Evolutionary conservation across 371 early-diverging fungal species (phyloP).

Genomic region (Capillidium heterosporum): DNA sequence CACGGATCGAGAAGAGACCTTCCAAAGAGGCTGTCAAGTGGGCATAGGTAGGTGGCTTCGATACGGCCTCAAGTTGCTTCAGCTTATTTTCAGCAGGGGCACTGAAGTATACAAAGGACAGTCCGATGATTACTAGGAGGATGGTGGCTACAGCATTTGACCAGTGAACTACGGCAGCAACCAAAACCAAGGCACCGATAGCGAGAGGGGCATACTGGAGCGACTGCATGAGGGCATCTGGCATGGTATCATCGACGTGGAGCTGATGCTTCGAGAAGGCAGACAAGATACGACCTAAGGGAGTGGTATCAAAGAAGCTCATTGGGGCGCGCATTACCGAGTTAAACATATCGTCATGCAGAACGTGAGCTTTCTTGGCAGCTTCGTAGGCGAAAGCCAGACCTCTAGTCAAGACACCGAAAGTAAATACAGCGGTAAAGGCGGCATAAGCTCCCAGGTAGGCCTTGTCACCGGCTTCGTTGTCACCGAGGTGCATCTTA

Average conservation of each 20-base stretch:
- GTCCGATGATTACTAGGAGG: not conserved
- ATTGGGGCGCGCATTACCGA: slow-evolving; percentile 41
- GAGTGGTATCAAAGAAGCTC: slow-evolving; percentile 61
- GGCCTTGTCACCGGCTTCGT: not conserved
- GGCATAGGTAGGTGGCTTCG: slow-evolving; percentile 63
- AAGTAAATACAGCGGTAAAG: slow-evolving; percentile 14
- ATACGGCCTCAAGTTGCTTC: slow-evolving; percentile 65
- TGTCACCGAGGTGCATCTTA: not conserved
- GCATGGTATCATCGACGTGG: slow-evolving; percentile 42
- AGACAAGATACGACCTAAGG: slow-evolving; percentile 64
- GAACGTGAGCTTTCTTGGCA: slow-evolving; percentile 10
- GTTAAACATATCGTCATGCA: slow-evolving; percentile 33
- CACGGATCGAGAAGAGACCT: slow-evolving; percentile 64
- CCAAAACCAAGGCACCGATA: slow-evolving; percentile 31
- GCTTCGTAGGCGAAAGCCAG: slow-evolving; percentile 15
- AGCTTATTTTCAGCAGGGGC: slow-evolving; percentile 21
- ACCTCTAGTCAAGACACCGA: slow-evolving; percentile 16
- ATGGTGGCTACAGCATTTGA: slow-evolving; percentile 23
- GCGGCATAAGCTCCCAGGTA: slow-evolving; percentile 19
- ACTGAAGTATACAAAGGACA: not conserved
- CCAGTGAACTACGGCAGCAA: slow-evolving; percentile 33
- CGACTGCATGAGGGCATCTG: slow-evolving; percentile 11
- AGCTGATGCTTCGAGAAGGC: slow-evolving; percentile 54
- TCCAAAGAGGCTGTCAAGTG: slow-evolving; percentile 58
- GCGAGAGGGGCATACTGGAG: slow-evolving; percentile 36